A percentile compares a stretch with the other conserved stretches of the same genome.
These are phyloP conservation scores for Arctium minus DNA, from an alignment of 129 eudicot species.

Conservation along the genomic window DNA sequence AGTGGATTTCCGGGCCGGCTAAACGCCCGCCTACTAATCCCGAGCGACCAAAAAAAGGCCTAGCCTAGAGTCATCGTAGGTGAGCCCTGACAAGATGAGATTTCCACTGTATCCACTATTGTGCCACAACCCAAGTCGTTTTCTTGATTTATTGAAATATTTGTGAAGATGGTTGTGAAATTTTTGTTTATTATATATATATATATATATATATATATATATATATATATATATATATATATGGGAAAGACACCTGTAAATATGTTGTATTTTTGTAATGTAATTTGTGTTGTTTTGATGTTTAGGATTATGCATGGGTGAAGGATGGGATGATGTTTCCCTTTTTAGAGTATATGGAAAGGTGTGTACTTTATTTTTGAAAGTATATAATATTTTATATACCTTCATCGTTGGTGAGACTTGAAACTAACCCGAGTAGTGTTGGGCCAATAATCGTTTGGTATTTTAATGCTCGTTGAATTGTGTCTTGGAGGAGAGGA, in stretches of 20 bases:
- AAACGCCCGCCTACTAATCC: no score
- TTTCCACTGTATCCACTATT: no score
- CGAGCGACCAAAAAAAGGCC: no score
- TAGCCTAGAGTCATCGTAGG: no score
- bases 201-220: no score
- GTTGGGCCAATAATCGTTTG: not conserved
- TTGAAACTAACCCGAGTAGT: not conserved
- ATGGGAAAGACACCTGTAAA: not conserved
- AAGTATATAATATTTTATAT: not conserved
- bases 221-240: not conserved
- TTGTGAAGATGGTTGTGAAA: not conserved
- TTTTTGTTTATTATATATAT: not conserved
- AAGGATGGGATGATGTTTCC: constrained; percentile 90
- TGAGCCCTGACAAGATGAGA: no score
- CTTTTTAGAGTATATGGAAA: constrained; percentile 63
- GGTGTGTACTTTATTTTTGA: constrained; percentile 34
- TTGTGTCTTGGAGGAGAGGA: not conserved
- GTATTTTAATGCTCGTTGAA: not conserved
- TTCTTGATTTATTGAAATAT: not conserved
- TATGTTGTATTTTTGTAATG: not conserved
- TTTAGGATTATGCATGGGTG: constrained; percentile 95
- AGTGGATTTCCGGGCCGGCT: no score
- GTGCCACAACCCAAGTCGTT: no score
- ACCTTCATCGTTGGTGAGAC: not conserved
- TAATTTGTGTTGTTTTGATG: constrained; percentile 11